Evolutionary conservation across 768 basidiomycete genomes (phyloP), one percentile per base, ranked within the genome.

Genomic region (Paxillus involutus): DNA sequence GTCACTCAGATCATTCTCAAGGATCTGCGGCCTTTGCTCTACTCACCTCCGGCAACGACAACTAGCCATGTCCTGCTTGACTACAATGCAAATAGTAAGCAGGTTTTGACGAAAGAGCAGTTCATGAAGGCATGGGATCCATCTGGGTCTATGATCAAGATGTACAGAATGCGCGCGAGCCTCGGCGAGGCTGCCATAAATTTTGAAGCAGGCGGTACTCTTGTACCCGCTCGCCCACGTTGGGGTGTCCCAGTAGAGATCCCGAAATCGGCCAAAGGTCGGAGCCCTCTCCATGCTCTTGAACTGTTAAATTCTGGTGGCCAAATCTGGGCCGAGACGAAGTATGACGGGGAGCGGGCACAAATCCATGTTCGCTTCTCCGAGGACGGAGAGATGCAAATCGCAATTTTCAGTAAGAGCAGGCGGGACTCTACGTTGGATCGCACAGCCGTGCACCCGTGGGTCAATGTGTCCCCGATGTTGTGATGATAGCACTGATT

Each of bases 331-430:
- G 90, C 88, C 2, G 94, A 98, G 72, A 94, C 86, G 0, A 98
- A 98, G 69, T 95, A 95, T 67, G 94, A 96, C 53, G 94, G 94
- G 10, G 94, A 96, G 70, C 80, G 94, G n/a, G 87, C 93, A 51
- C 94, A 98, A 61, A 92, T 95, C 26, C 94, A 98, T 63, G 80
- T 94, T 21, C 76, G 86, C 63, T 64, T 86, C 2, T 55, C 63
- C 5, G 62, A 60, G 4, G 66, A 74, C 13, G 67, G 61, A 0
- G 59, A 67, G 6, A 69, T 78, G 5, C 73, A 72, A 33, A 88
- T 95, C 55, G 84, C 73, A 1, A 93, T 96, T 39, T 94, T 88
- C 66, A 94, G 91, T 74, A 96, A 98, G 71, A 93, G 89, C 62
- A 86, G 82, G 53, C 73, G 94, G 16, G 83, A 96, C 62, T 93